These are phyloP conservation scores for Dissophora ornata DNA, from an alignment of 192 early-diverging fungal species.

Conservation along the genomic window DNA sequence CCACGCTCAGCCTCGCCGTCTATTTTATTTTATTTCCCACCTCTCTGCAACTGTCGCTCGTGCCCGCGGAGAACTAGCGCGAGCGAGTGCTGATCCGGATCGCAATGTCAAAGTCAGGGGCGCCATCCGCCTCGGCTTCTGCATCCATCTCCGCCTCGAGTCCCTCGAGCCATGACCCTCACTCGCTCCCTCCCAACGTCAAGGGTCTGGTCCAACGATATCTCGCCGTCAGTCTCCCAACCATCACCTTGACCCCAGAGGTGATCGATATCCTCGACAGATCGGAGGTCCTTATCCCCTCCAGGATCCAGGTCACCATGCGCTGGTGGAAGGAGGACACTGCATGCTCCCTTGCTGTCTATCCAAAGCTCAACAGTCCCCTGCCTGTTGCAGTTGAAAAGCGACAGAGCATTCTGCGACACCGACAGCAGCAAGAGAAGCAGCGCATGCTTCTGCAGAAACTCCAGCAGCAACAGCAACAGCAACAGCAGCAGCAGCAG, in stretches of 20 bases:
- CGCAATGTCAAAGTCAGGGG: conserved; percentile 45
- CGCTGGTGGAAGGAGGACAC: conserved; percentile 54
- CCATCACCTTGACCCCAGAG: conserved; percentile 46
- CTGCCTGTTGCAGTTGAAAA: conserved; percentile 13
- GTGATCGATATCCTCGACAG: conserved; percentile 38
- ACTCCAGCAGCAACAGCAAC: conserved; percentile 1
- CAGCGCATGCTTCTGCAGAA: conserved; percentile 2
- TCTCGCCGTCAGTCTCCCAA: conserved; percentile 43
- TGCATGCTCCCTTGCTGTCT: conserved; percentile 38
- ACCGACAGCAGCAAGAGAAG: background rate
- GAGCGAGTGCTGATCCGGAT: background rate
- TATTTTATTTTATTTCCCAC: background rate
- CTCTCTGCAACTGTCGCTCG: background rate
- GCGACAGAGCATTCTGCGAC: conserved; percentile 16
- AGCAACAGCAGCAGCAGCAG: conserved; percentile 1
- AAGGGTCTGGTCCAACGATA: conserved; percentile 47
- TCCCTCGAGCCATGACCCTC: conserved; percentile 37
- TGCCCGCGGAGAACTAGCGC: background rate
- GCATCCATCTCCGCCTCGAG: conserved; percentile 36
- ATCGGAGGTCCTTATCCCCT: conserved; percentile 36
- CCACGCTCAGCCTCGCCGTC: too few species aligned
- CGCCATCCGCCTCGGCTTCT: conserved; percentile 25
- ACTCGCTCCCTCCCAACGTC: conserved; percentile 47
- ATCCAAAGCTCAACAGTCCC: conserved; percentile 41
- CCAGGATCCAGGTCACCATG: conserved; percentile 45